Percentiles rank a stretch among this genome's conserved stretches.
phyloP scores from a whole-genome alignment of 176 grass and related monocot genomes.

The Poa pratensis region DNA sequence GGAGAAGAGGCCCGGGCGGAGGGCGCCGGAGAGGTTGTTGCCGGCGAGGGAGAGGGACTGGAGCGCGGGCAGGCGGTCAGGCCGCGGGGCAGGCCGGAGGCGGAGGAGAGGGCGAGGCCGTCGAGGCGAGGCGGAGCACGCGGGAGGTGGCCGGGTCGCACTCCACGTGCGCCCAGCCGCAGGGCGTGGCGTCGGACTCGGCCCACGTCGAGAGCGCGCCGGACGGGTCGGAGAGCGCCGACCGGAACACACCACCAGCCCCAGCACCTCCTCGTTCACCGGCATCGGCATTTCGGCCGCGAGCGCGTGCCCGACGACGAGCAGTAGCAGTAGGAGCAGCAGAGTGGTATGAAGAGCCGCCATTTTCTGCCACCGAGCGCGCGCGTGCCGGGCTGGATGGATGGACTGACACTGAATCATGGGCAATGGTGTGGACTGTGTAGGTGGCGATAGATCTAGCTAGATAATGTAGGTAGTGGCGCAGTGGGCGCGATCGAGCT shows the following conservation, averaged over 20 bases:
- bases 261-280: slow-evolving; percentile 90
- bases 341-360: not conserved
- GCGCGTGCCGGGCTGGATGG: not conserved
- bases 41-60: slow-evolving; percentile 63
- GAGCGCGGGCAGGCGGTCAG: slow-evolving; percentile 80
- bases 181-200: slow-evolving; percentile 76
- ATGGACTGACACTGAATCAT: not conserved
- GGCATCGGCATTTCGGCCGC: slow-evolving; percentile 52
- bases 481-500: slow-evolving; percentile 31
- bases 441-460: slow-evolving; percentile 35
- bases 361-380: slow-evolving; percentile 31
- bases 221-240: slow-evolving; percentile 56
- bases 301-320: not conserved
- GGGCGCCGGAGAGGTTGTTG: slow-evolving; percentile 82
- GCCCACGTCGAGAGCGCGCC: slow-evolving; percentile 73
- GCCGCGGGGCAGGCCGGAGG: slow-evolving; percentile 55
- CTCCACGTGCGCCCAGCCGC: slow-evolving; percentile 75
- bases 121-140: slow-evolving; percentile 72
- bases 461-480: not conserved
- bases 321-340: not conserved
- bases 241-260: slow-evolving; percentile 82
- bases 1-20: slow-evolving; percentile 72
- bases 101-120: slow-evolving; percentile 65
- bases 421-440: not conserved
- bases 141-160: slow-evolving; percentile 85